Evolutionary conservation across 257 asterid genomes (phyloP).

Genomic region (Eustoma russellianum): DNA sequence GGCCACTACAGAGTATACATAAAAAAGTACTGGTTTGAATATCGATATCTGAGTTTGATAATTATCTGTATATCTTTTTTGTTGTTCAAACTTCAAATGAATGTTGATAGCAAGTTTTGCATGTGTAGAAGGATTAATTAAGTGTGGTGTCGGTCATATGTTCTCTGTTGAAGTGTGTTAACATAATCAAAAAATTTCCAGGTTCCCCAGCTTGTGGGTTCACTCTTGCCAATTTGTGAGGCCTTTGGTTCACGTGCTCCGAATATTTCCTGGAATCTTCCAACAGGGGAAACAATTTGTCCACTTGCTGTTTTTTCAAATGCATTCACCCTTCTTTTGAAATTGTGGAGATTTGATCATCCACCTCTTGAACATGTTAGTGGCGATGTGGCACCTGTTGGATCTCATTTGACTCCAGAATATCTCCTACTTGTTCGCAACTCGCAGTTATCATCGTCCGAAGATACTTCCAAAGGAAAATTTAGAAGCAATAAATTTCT

Average conservation of each 20-base stretch:
- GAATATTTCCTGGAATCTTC: conserved; percentile 62
- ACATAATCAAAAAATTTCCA: conserved; percentile 19
- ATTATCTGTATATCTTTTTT: too few species aligned
- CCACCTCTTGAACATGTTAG: conserved; percentile 68
- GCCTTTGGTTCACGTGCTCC: conserved; percentile 88
- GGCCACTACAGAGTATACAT: too few species aligned
- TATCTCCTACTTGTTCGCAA: conserved; percentile 72
- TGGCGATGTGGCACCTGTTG: conserved; percentile 68
- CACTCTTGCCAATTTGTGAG: conserved; percentile 95
- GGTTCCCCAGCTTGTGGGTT: conserved; percentile 97
- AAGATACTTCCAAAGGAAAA: conserved; percentile 34
- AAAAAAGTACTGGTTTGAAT: too few species aligned
- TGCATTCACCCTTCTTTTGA: conserved; percentile 83
- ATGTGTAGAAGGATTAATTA: too few species aligned
- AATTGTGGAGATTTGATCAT: conserved; percentile 89
- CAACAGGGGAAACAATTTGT: conserved; percentile 68
- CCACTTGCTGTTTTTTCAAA: conserved; percentile 82
- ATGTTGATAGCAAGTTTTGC: too few species aligned
- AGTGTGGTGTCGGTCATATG: too few species aligned
- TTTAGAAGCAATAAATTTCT: conserved; percentile 39
- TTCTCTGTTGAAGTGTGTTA: too few species aligned
- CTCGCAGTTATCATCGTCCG: conserved; percentile 49
- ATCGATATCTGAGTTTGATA: too few species aligned
- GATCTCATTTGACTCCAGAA: conserved; percentile 73
- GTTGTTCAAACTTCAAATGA: too few species aligned